phyloP scores from a whole-genome alignment of 2,329 filamentous ascomycete species.

The Ophiognomonia clavigignenti-juglandacearum region DNA sequence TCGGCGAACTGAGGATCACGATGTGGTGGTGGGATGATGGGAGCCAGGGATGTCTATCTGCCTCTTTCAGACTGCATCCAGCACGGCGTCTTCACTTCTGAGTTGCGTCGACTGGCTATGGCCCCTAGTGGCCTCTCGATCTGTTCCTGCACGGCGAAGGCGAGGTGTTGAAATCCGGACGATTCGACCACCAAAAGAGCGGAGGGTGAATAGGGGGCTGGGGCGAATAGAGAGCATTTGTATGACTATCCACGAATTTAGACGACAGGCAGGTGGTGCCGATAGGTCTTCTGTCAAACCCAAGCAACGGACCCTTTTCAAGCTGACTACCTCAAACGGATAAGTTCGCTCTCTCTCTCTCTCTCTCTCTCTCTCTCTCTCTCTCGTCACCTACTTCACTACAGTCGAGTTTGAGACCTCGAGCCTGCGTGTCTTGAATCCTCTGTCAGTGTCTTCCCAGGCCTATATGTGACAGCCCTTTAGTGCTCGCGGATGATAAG shows the following conservation, averaged over 20 bases:
- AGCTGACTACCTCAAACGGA: too few relatives aligned
- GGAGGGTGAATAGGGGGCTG: background rate
- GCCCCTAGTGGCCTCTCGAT: too few relatives aligned
- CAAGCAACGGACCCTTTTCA: background rate
- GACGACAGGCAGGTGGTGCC: constrained; percentile 10
- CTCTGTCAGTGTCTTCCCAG: too few relatives aligned
- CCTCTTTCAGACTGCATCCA: too few relatives aligned
- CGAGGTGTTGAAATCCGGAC: background rate
- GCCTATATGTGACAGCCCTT: too few relatives aligned
- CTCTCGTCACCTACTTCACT: background rate
- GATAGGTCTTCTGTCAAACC: constrained; percentile 1
- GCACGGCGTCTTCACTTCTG: too few relatives aligned
- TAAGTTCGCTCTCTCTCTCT: too few relatives aligned
- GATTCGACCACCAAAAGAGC: background rate
- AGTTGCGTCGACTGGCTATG: too few relatives aligned
- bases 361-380: background rate
- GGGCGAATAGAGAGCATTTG: constrained; percentile 4
- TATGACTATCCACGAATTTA: constrained; percentile 12
- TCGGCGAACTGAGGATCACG: background rate
- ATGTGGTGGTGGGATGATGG: constrained; percentile 1
- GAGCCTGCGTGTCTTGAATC: too few relatives aligned
- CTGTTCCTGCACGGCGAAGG: too few relatives aligned
- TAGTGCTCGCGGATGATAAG: too few relatives aligned
- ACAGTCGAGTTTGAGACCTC: too few relatives aligned
- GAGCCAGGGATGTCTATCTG: background rate